Evolutionary conservation across 306 rosid species (phyloP), one percentile per base, ranked within the genome.

Genomic region (Malus sylvestris): DNA sequence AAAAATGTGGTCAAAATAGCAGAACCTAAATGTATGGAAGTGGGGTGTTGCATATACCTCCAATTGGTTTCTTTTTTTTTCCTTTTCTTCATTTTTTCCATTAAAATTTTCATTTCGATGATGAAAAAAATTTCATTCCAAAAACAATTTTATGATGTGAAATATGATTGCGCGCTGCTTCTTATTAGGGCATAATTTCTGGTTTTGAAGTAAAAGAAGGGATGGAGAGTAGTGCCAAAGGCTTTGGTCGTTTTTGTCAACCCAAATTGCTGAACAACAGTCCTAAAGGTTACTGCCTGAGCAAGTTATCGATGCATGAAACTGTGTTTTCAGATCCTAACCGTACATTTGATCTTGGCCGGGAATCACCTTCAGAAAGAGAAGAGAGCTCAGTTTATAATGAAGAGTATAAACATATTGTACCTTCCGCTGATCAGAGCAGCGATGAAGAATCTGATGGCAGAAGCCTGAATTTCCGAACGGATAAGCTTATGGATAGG

Each of bases 141-240:
- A 59, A 16, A n/a, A 16, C 8, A 53, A n/a, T 32, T 19, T 46
- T 16, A 10, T 49, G 27, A 22, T 15, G 52, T 35, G 53, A 16
- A 29, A 66, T 8, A 10, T 10, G 45, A 40, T 40, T 40, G 12
- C 12, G 45, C 45, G 45, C 45, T 40, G 45, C 46, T 27, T 29
- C 53, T 64, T 32, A n/a, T 44, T 80, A 78, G 72, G 27, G 23
- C 13, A 70, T 77, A 22, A 61, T 38, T 66, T 72, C 91, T 75
- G 67, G 71, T 66, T 75, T 68, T 61, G 85, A 85, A 46, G 75
- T 79, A 75, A 83, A 86, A 75, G 91, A 88, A 70, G 79, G 87
- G 84, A 62, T 86, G 76, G 88, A 87, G 75, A 80, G 84, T 33
- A 40, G 45, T 40, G 82, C 83, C 52, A 78, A 74, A 25, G 86